A percentile compares a stretch with the other conserved stretches of the same genome.
Conservation (phyloP, 495 filamentous ascomycete genomes). For the Aspergillus ellipticus region DNA sequence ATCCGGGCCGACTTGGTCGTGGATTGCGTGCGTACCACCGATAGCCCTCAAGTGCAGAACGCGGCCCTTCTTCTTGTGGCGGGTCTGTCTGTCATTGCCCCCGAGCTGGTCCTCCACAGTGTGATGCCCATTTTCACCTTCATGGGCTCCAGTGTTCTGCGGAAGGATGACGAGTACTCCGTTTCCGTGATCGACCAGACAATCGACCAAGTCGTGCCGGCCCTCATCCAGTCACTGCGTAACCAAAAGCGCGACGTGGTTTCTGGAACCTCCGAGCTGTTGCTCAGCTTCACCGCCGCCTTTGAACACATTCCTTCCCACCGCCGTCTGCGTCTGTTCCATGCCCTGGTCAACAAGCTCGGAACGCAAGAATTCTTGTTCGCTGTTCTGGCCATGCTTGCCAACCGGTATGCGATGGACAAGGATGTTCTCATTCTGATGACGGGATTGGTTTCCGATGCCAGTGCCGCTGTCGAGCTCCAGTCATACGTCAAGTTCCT, state of each 20-base stretch:
- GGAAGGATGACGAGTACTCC: conserved; percentile 92
- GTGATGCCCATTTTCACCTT: conserved; percentile 99
- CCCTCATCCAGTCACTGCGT: conserved; percentile 79
- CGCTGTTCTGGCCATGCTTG: conserved; percentile 45
- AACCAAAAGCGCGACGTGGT: conserved; percentile 73
- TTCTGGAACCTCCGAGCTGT: conserved; percentile 74
- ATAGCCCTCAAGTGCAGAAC: conserved; percentile 88
- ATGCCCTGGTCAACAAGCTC: conserved; percentile 71
- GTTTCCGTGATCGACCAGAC: conserved; percentile 84
- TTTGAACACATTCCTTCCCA: conserved; percentile 92
- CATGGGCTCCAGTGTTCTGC: conserved; percentile 83
- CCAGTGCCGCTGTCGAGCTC: conserved; percentile 64
- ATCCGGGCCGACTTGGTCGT: conserved; percentile 85
- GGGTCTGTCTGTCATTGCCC: conserved; percentile 73
- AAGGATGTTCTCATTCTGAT: conserved; percentile 43
- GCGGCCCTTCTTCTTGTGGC: conserved; percentile 85
- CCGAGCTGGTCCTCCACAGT: conserved; percentile 86
- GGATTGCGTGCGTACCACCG: conserved; percentile 82
- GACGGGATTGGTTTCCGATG: conserved; percentile 44
- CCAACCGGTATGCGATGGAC: conserved; percentile 41
- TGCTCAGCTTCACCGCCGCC: conserved; percentile 88
- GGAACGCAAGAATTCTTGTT: conserved; percentile 72
- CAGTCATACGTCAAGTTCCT: conserved; percentile 68
- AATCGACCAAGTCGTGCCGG: conserved; percentile 84
- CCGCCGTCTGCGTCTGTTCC: conserved; percentile 74